phyloP scores from a whole-genome alignment of 73 alveolate species.

The Diophrys sp. region DNA sequence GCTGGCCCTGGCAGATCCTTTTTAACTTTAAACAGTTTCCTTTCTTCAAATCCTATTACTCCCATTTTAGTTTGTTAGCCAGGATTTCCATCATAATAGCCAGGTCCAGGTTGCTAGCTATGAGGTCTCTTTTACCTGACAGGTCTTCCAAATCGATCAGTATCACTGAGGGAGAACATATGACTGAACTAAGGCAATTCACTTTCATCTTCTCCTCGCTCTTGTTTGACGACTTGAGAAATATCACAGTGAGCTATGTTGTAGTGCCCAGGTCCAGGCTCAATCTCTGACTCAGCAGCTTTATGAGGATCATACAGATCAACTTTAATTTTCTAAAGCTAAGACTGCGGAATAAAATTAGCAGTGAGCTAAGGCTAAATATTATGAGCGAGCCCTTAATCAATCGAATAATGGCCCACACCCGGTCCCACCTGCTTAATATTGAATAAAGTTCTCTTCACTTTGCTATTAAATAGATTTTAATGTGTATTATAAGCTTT shows the following conservation, averaged over 20 bases:
- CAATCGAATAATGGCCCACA: constrained; percentile 34
- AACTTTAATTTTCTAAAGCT: constrained; percentile 51
- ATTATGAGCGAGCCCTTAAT: constrained; percentile 17
- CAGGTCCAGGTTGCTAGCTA: constrained; percentile 14
- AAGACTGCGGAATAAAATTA: constrained; percentile 39
- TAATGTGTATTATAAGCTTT: constrained; percentile 15
- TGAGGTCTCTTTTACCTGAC: constrained; percentile 17
- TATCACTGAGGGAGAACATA: background rate
- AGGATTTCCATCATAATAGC: background rate
- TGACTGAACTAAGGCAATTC: constrained; percentile 43
- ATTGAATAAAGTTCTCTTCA: constrained; percentile 13
- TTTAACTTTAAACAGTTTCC: background rate
- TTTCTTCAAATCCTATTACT: constrained; percentile 14
- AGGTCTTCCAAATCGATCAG: constrained; percentile 20
- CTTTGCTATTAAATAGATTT: constrained; percentile 30
- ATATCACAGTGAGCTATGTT: background rate
- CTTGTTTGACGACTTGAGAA: background rate
- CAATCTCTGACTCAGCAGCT: constrained; percentile 21
- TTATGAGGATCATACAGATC: constrained; percentile 73
- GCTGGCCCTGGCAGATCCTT: constrained; percentile 69
- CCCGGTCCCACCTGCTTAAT: constrained; percentile 39
- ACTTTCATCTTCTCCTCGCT: constrained; percentile 28
- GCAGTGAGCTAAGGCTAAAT: constrained; percentile 20
- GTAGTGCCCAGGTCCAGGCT: constrained; percentile 79
- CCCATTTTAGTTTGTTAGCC: constrained; percentile 3